phyloP scores from a whole-genome alignment of 2,329 filamentous ascomycete species.

The Colletotrichum acutatum region DNA sequence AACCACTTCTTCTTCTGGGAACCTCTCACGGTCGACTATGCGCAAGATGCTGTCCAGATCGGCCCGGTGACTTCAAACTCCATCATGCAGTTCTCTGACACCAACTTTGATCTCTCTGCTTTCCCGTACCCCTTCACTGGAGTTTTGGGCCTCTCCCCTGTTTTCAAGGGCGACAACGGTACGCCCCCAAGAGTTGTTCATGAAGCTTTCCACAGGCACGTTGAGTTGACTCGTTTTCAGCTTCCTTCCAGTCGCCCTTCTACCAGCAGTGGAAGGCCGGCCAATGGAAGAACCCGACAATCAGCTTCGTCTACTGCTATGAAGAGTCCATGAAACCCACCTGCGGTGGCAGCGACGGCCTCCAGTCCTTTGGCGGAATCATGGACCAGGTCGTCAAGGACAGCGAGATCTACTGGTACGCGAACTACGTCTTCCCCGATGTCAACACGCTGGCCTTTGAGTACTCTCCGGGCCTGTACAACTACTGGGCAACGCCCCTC shows the following conservation, averaged over 20 bases:
- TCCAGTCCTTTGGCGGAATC: constrained; percentile 37
- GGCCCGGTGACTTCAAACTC: constrained; percentile 23
- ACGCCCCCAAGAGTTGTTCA: not conserved
- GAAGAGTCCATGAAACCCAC: constrained; percentile 22
- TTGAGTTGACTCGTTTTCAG: constrained; percentile 13
- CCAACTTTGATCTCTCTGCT: constrained; percentile 30
- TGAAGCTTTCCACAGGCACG: not conserved
- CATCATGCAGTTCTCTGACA: constrained; percentile 33
- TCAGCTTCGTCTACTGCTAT: constrained; percentile 37
- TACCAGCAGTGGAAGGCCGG: constrained; percentile 38
- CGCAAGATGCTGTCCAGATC: constrained; percentile 32
- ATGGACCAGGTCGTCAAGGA: constrained; percentile 39
- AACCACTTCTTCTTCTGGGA: constrained; percentile 39
- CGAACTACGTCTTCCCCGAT: constrained; percentile 35
- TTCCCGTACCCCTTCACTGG: constrained; percentile 32
- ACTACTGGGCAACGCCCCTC: constrained; percentile 38
- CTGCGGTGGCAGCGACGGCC: constrained; percentile 36
- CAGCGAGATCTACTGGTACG: constrained; percentile 44
- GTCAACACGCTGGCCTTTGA: constrained; percentile 37
- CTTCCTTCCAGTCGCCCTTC: constrained; percentile 33
- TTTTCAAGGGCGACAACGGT: constrained; percentile 22
- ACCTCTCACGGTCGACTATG: constrained; percentile 31
- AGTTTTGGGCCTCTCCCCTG: constrained; percentile 35
- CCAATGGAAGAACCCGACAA: constrained; percentile 24
- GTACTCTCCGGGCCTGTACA: constrained; percentile 35